Evolutionary conservation across 169 alveolate genomes (phyloP).

Genomic region (Plasmodium gaboni): DNA sequence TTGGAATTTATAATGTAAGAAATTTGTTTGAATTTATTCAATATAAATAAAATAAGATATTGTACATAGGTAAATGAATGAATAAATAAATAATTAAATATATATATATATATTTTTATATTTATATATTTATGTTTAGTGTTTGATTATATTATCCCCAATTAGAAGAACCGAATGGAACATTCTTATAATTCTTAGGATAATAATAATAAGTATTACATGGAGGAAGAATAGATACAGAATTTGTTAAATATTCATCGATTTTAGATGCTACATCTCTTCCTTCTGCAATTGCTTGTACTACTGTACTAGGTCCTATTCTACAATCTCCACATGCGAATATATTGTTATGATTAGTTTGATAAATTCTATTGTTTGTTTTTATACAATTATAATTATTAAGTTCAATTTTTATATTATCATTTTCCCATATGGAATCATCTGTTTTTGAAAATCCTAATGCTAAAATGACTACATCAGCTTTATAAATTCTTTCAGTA

Average conservation of each 20-base stretch:
- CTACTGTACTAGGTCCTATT: slow-evolving; percentile 83
- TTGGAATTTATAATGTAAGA: no score
- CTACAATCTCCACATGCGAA: slow-evolving; percentile 86
- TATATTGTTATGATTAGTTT: slow-evolving; percentile 66
- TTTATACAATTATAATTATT: slow-evolving; percentile 67
- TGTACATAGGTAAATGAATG: no score
- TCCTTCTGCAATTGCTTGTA: slow-evolving; percentile 83
- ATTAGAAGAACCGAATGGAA: slow-evolving; percentile 28
- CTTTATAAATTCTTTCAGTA: slow-evolving; percentile 79
- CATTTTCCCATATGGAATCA: slow-evolving; percentile 78
- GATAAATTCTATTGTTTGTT: slow-evolving; percentile 60
- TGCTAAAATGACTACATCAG: slow-evolving; percentile 80
- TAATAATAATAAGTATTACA: slow-evolving; percentile 70
- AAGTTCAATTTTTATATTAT: slow-evolving; percentile 75
- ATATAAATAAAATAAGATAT: no score
- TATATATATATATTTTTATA: neutral
- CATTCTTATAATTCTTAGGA: slow-evolving; percentile 59
- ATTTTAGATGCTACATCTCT: slow-evolving; percentile 78
- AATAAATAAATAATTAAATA: neutral
- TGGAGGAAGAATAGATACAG: slow-evolving; percentile 62
- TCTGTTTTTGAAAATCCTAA: slow-evolving; percentile 82
- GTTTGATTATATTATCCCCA: slow-evolving; percentile 42
- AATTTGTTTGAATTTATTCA: no score
- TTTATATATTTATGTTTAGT: neutral
- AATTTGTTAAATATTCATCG: slow-evolving; percentile 72